A percentile compares a stretch with the other conserved stretches of the same genome.
Conservation (phyloP, 75 land plant species). For the Azolla pinnata region DNA sequence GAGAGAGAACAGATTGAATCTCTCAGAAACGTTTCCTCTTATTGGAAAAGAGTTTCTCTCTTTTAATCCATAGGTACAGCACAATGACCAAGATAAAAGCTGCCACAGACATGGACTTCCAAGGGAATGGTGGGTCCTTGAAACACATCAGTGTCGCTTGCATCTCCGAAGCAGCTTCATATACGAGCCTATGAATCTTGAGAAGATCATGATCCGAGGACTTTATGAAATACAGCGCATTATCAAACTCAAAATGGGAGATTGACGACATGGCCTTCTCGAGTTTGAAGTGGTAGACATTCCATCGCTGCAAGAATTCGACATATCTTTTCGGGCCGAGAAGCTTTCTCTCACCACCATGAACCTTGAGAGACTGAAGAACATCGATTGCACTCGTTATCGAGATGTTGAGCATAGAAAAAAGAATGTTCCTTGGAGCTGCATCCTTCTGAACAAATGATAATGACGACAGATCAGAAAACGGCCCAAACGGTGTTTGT, state of each 20-base stretch:
- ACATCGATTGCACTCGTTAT: slow-evolving; percentile 64
- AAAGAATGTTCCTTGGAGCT: slow-evolving; percentile 66
- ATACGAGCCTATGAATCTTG: slow-evolving; percentile 61
- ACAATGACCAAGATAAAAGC: slow-evolving; percentile 22
- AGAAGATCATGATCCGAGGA: slow-evolving; percentile 85
- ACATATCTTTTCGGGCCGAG: slow-evolving; percentile 32
- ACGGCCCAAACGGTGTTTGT: slow-evolving; percentile 97
- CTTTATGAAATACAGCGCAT: slow-evolving; percentile 68
- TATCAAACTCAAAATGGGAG: slow-evolving; percentile 78
- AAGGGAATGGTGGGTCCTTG: slow-evolving; percentile 92
- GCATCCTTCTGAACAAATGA: slow-evolving; percentile 96
- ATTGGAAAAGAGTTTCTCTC: slow-evolving; percentile 65
- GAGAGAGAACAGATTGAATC: too few species aligned
- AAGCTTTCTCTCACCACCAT: slow-evolving; percentile 77
- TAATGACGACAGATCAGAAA: slow-evolving; percentile 58
- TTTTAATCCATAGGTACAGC: slow-evolving; percentile 45
- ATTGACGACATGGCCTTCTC: slow-evolving; percentile 68
- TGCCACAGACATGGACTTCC: slow-evolving; percentile 39
- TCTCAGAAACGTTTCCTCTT: slow-evolving; percentile 85
- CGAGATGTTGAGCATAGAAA: slow-evolving; percentile 61
- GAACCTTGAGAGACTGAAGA: slow-evolving; percentile 48
- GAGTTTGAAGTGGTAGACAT: slow-evolving; percentile 70
- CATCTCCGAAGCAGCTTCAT: slow-evolving; percentile 56
- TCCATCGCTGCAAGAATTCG: slow-evolving; percentile 81
- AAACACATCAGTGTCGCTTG: slow-evolving; percentile 81